Evolutionary conservation across 192 early-diverging fungal genomes (phyloP).

Genomic region (Rhizophlyctis rosea): DNA sequence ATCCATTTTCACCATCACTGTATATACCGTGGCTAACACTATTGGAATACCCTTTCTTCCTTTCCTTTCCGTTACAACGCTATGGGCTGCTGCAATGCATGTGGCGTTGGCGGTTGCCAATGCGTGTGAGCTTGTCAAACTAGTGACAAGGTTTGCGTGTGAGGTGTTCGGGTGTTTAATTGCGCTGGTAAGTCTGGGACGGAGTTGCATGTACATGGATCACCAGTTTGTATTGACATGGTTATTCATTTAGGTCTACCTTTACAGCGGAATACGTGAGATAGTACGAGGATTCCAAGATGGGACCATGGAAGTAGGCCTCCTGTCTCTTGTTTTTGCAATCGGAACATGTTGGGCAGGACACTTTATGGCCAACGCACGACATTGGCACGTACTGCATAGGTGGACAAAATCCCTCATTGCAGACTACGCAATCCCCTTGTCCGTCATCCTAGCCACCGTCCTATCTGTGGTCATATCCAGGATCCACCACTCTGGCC

Average conservation of each 20-base stretch:
- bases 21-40: slow-evolving; percentile 1
- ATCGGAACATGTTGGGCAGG: slow-evolving; percentile 7
- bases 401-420: slow-evolving; percentile 3
- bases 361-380: slow-evolving; percentile 6
- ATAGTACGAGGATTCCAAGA: slow-evolving; percentile 12
- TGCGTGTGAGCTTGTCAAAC: slow-evolving; percentile 10
- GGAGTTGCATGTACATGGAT: too few species aligned
- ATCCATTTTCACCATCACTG: slow-evolving; percentile 14
- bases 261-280: slow-evolving; percentile 15
- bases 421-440: slow-evolving; percentile 23
- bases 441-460: slow-evolving; percentile 18
- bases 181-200: too few species aligned
- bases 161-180: slow-evolving; percentile 26
- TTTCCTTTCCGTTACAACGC: slow-evolving; percentile 11
- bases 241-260: too few species aligned
- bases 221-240: too few species aligned
- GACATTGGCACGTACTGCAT: slow-evolving; percentile 4
- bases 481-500: neutral
- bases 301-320: slow-evolving; percentile 5
- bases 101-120: slow-evolving; percentile 12
- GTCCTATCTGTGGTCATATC: slow-evolving; percentile 12
- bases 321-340: slow-evolving; percentile 11
- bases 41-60: slow-evolving; percentile 15
- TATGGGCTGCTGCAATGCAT: slow-evolving; percentile 24
- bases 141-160: slow-evolving; percentile 21